These are phyloP conservation scores for Capronia americana DNA, from an alignment of 2,329 filamentous ascomycete species.

Conservation along the genomic window DNA sequence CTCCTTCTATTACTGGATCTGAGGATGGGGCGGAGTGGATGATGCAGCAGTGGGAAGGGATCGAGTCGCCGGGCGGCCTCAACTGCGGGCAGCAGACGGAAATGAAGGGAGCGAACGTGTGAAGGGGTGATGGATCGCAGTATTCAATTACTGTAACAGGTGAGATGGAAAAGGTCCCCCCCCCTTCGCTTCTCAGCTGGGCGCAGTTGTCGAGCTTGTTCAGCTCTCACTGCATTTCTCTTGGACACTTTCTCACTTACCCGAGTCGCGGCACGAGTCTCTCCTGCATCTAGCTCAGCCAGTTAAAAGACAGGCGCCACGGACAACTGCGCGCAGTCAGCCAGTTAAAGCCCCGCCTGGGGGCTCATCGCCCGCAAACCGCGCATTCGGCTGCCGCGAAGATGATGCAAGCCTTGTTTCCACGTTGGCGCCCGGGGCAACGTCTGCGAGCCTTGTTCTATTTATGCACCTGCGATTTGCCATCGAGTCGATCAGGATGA, in stretches of 20 bases:
- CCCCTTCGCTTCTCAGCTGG: conserved; percentile 14
- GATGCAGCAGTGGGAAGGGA: neutral
- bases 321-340: neutral
- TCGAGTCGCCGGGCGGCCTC: conserved; percentile 1
- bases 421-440: neutral
- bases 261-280: conserved; percentile 1
- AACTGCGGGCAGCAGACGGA: neutral
- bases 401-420: conserved; percentile 4
- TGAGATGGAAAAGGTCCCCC: conserved; percentile 11
- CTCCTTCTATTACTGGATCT: conserved; percentile 18
- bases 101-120: no score
- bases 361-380: conserved; percentile 26
- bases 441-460: conserved; percentile 16
- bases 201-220: conserved; percentile 3
- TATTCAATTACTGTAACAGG: neutral
- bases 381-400: neutral
- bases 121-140: neutral
- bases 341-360: conserved; percentile 15
- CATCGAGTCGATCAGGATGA: conserved; percentile 7
- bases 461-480: conserved; percentile 22
- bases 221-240: conserved; percentile 12
- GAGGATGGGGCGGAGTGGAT: conserved; percentile 3
- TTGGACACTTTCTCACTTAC: conserved; percentile 1
- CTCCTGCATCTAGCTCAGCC: neutral
- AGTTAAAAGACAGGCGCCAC: neutral